Percentiles rank a stretch among this genome's conserved stretches.
These are phyloP conservation scores for Neurospora sp. DNA, from an alignment of 495 filamentous ascomycete genomes.

Conservation along the genomic window DNA sequence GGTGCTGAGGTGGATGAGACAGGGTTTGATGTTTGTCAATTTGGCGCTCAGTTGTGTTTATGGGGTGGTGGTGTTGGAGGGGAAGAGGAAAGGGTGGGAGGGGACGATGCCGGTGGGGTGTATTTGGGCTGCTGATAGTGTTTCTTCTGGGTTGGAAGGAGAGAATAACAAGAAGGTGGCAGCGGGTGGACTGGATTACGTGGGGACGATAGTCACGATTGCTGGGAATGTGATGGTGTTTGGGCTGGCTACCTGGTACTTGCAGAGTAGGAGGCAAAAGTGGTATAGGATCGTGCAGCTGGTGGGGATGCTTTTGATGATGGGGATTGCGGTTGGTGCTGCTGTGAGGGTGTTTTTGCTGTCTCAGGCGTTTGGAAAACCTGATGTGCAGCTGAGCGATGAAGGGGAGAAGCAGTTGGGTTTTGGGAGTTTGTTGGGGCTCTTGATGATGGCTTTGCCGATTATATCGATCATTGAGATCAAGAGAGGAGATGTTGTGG, in stretches of 20 bases:
- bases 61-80: slow-evolving; percentile 40
- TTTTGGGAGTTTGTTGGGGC: slow-evolving; percentile 45
- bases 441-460: slow-evolving; percentile 45
- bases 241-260: slow-evolving; percentile 42
- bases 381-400: slow-evolving; percentile 32
- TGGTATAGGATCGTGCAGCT: slow-evolving; percentile 39
- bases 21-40: slow-evolving; percentile 50
- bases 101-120: slow-evolving; percentile 44
- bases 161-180: slow-evolving; percentile 9
- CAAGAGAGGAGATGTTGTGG: slow-evolving; percentile 39
- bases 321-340: slow-evolving; percentile 39
- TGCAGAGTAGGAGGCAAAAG: slow-evolving; percentile 35
- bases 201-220: slow-evolving; percentile 43
- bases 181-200: slow-evolving; percentile 32
- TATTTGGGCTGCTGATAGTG: slow-evolving; percentile 28
- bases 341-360: slow-evolving; percentile 39
- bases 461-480: slow-evolving; percentile 46
- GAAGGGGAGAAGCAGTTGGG: slow-evolving; percentile 45
- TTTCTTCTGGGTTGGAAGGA: not conserved
- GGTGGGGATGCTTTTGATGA: slow-evolving; percentile 35
- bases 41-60: slow-evolving; percentile 37
- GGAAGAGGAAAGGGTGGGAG: slow-evolving; percentile 36
- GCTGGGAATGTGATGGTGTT: slow-evolving; percentile 41
- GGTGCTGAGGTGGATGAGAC: slow-evolving; percentile 50
- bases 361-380: slow-evolving; percentile 41